These are phyloP conservation scores for Furcasterigmium sp. DNA, from an alignment of 2,329 filamentous ascomycete genomes.

Conservation along the genomic window DNA sequence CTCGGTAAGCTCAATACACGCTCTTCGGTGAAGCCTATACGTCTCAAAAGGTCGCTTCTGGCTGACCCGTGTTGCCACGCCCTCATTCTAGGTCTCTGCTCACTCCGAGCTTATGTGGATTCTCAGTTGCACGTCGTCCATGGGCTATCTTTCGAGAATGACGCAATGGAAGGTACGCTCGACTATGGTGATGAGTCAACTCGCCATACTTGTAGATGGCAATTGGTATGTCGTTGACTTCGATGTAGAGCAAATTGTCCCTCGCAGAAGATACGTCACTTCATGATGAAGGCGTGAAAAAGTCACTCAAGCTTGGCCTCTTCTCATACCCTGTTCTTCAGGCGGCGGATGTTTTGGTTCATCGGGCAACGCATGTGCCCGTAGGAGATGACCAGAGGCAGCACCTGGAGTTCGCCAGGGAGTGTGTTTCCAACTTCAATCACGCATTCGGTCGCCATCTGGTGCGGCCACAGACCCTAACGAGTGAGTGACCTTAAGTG, in stretches of 20 bases:
- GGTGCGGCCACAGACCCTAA: slow-evolving; percentile 62
- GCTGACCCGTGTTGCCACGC: not conserved
- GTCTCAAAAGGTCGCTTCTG: not conserved
- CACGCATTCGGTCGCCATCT: slow-evolving; percentile 62
- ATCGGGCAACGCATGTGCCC: slow-evolving; percentile 86
- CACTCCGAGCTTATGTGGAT: slow-evolving; percentile 98
- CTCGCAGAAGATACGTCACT: slow-evolving; percentile 53
- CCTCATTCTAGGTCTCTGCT: slow-evolving; percentile 52
- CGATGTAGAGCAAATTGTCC: slow-evolving; percentile 65
- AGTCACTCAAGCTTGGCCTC: slow-evolving; percentile 72
- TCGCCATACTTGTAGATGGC: not conserved
- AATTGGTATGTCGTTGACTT: too few species aligned
- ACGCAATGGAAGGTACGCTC: slow-evolving; percentile 88
- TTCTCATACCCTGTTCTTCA: slow-evolving; percentile 96
- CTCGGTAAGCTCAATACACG: slow-evolving; percentile 42
- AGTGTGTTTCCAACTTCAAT: slow-evolving; percentile 86
- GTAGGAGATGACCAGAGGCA: slow-evolving; percentile 95
- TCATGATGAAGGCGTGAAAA: slow-evolving; percentile 53
- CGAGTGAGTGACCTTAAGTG: slow-evolving; percentile 45
- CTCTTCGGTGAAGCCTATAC: not conserved
- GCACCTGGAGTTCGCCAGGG: slow-evolving; percentile 87
- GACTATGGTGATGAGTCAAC: not conserved
- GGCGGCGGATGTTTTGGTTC: slow-evolving; percentile 88
- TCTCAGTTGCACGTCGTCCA: slow-evolving; percentile 82
- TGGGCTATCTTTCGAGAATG: slow-evolving; percentile 96